Percentiles rank a stretch among this genome's conserved stretches.
Evolutionary conservation across 2,329 filamentous ascomycete species (phyloP).

Genomic region (Fusarium nelsonii): DNA sequence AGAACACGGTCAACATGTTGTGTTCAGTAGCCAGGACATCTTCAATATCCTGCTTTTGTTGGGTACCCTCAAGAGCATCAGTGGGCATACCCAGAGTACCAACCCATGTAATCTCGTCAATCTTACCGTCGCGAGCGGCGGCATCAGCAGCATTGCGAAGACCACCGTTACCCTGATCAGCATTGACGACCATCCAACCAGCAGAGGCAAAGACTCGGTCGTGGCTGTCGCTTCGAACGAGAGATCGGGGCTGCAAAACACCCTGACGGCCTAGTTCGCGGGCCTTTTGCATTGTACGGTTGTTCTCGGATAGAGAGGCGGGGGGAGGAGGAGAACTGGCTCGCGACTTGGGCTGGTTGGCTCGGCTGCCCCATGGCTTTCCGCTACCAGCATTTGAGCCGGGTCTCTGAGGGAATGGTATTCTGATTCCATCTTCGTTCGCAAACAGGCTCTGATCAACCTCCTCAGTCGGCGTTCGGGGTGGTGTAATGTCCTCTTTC

Average conservation of each 20-base stretch:
- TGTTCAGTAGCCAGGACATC: slow-evolving; percentile 84
- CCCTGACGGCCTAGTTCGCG: slow-evolving; percentile 69
- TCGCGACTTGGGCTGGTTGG: slow-evolving; percentile 83
- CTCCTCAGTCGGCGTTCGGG: slow-evolving; percentile 65
- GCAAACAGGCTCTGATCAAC: slow-evolving; percentile 61
- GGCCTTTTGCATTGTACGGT: slow-evolving; percentile 68
- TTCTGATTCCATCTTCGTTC: slow-evolving; percentile 69
- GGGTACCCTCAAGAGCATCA: slow-evolving; percentile 79
- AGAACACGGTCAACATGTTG: slow-evolving; percentile 85
- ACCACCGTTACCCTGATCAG: slow-evolving; percentile 92
- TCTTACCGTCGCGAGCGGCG: slow-evolving; percentile 74
- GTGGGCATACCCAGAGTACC: slow-evolving; percentile 95
- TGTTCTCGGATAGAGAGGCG: slow-evolving; percentile 78
- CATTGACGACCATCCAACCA: slow-evolving; percentile 84
- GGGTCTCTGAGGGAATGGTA: slow-evolving; percentile 67
- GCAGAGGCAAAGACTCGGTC: slow-evolving; percentile 80
- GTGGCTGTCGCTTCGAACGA: slow-evolving; percentile 71
- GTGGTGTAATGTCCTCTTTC: slow-evolving; percentile 64
- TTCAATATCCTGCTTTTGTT: slow-evolving; percentile 85
- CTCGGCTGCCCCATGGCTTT: slow-evolving; percentile 79
- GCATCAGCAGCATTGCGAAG: slow-evolving; percentile 89
- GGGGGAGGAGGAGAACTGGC: slow-evolving; percentile 81
- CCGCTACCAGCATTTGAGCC: slow-evolving; percentile 76
- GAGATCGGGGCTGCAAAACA: slow-evolving; percentile 65
- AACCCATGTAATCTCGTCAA: slow-evolving; percentile 87